Conservation (phyloP, 2,329 filamentous ascomycete genomes). For the Cercospora beticola region DNA sequence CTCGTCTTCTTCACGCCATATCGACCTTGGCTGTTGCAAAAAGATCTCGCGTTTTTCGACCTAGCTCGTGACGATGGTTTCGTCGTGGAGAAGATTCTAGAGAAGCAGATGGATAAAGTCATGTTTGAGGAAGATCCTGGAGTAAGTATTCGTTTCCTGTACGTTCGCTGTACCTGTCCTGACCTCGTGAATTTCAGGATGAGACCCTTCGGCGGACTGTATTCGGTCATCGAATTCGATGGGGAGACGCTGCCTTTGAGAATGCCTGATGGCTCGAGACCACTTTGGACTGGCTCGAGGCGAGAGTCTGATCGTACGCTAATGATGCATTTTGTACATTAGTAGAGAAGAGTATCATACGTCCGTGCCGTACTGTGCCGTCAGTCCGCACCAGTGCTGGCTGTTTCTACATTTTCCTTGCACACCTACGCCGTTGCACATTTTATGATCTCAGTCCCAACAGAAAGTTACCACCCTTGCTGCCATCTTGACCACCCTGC, state of each 20-base stretch:
- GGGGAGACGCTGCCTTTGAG: slow-evolving; percentile 44
- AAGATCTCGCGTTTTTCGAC: slow-evolving; percentile 85
- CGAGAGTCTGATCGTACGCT: neutral
- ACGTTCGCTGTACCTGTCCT: neutral
- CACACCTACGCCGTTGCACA: neutral
- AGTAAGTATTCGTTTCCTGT: slow-evolving; percentile 44
- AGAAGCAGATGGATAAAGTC: slow-evolving; percentile 78
- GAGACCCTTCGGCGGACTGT: slow-evolving; percentile 78
- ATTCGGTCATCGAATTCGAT: slow-evolving; percentile 71
- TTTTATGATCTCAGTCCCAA: slow-evolving; percentile 61
- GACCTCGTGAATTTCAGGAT: slow-evolving; percentile 51
- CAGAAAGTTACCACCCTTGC: slow-evolving; percentile 58
- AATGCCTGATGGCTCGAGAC: neutral
- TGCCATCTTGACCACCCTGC: slow-evolving; percentile 56
- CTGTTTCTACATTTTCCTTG: slow-evolving; percentile 2
- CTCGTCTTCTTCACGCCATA: slow-evolving; percentile 95
- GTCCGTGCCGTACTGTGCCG: slow-evolving; percentile 8
- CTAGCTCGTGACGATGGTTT: slow-evolving; percentile 70
- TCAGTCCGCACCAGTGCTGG: neutral
- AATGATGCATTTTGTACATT: neutral
- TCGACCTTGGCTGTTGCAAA: slow-evolving; percentile 81
- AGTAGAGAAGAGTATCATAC: slow-evolving; percentile 24
- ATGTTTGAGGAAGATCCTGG: slow-evolving; percentile 89
- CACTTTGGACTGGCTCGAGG: neutral
- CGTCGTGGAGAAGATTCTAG: slow-evolving; percentile 73